Conservation (phyloP, 768 basidiomycete genomes). For the Pleurotus platypus region DNA sequence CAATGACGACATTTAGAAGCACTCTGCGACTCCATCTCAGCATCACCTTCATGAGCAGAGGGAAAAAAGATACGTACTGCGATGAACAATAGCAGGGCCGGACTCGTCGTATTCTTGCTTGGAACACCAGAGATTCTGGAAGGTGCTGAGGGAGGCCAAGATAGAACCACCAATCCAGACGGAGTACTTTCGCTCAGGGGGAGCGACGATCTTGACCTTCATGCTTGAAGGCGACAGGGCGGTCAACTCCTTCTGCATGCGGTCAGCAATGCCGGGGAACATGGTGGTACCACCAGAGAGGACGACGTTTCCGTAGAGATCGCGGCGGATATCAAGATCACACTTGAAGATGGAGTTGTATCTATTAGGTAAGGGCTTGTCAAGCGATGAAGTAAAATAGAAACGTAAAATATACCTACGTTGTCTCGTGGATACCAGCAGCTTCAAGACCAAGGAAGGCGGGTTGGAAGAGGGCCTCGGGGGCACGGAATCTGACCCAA, state of each 20-base stretch:
- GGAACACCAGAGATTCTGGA: constrained; percentile 96
- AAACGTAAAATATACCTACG: constrained; percentile 32
- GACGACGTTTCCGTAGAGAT: constrained; percentile 78
- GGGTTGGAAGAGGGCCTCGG: constrained; percentile 94
- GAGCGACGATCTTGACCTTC: constrained; percentile 95
- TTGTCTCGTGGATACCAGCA: constrained; percentile 90
- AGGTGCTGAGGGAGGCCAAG: constrained; percentile 85
- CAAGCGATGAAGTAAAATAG: constrained; percentile 28
- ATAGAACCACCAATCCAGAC: constrained; percentile 94
- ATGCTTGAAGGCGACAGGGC: constrained; percentile 81
- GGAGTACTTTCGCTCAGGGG: constrained; percentile 92
- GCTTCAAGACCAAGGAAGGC: constrained; percentile 87
- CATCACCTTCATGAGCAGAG: not conserved
- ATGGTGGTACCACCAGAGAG: constrained; percentile 90
- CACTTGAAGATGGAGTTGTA: constrained; percentile 85
- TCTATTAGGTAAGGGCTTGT: constrained; percentile 32
- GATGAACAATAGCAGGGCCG: constrained; percentile 76
- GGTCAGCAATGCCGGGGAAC: constrained; percentile 95
- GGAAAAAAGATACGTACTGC: constrained; percentile 43
- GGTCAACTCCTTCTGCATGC: constrained; percentile 93
- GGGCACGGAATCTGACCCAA: constrained; percentile 74
- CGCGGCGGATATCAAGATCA: constrained; percentile 83
- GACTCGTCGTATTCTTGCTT: constrained; percentile 92
- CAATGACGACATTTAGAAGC: not conserved
- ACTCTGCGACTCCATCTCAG: not conserved